phyloP scores from a whole-genome alignment of 2,329 filamentous ascomycete species.

The Penicillium carneum region DNA sequence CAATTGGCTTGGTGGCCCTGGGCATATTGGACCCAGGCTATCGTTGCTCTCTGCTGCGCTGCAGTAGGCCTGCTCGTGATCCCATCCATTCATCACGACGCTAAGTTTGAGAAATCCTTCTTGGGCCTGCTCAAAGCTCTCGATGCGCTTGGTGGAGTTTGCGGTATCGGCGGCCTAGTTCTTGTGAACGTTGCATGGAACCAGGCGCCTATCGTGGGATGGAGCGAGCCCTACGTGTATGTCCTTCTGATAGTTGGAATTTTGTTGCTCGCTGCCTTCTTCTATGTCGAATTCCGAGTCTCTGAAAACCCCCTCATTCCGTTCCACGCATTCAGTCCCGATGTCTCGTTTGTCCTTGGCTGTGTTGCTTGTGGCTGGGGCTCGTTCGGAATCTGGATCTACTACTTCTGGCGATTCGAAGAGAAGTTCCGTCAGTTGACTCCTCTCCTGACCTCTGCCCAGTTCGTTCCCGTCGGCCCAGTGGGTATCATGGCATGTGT shows the following conservation, averaged over 20 bases:
- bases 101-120: constrained; percentile 12
- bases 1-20: constrained; percentile 62
- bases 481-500: constrained; percentile 44
- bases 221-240: constrained; percentile 64
- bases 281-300: constrained; percentile 57
- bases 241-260: constrained; percentile 65
- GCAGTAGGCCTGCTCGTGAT: constrained; percentile 47
- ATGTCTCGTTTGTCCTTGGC: constrained; percentile 46
- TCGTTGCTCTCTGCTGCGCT: constrained; percentile 47
- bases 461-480: constrained; percentile 41
- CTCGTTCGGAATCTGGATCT: constrained; percentile 53
- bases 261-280: constrained; percentile 62
- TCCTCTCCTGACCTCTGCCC: constrained; percentile 42
- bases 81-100: constrained; percentile 27
- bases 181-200: constrained; percentile 74
- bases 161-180: constrained; percentile 64
- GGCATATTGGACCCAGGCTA: constrained; percentile 56
- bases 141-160: constrained; percentile 52
- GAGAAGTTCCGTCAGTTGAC: constrained; percentile 35
- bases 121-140: constrained; percentile 32
- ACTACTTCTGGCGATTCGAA: constrained; percentile 49
- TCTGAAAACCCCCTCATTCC: constrained; percentile 65
- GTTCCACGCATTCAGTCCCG: constrained; percentile 50
- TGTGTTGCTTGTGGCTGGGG: constrained; percentile 54
- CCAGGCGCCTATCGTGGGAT: constrained; percentile 67